Conservation (phyloP, 768 basidiomycete species). For the Calocera viscosa region DNA sequence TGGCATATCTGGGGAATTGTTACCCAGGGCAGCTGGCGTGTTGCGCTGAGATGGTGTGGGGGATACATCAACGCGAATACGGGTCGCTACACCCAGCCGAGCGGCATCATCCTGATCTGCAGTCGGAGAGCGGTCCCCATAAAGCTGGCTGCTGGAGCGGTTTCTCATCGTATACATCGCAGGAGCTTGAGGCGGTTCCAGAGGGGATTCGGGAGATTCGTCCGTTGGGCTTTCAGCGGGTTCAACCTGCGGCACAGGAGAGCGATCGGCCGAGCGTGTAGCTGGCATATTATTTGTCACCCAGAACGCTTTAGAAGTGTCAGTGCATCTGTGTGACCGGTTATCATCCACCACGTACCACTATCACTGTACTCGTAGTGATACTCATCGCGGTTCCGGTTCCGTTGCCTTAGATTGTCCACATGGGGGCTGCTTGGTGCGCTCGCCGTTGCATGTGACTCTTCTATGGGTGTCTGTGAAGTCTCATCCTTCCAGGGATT, state of each 20-base stretch:
- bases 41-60: neutral
- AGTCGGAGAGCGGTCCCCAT: neutral
- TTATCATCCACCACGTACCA: neutral
- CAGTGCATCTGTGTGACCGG: neutral
- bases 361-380: neutral
- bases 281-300: neutral
- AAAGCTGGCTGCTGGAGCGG: neutral
- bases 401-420: neutral
- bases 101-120: neutral
- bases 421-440: neutral
- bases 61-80: neutral
- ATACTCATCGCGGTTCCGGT: neutral
- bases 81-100: neutral
- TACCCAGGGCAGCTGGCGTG: neutral
- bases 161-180: neutral
- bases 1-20: neutral
- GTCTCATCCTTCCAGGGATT: neutral
- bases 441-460: neutral
- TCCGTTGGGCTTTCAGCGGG: neutral
- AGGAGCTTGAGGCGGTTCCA: neutral
- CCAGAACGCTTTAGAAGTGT: neutral
- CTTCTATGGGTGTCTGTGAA: neutral
- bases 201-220: neutral
- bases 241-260: neutral
- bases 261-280: neutral